Evolutionary conservation across 768 basidiomycete species (phyloP), one percentile per base, ranked within the genome.

Genomic region (Hygrocybe coccinea): DNA sequence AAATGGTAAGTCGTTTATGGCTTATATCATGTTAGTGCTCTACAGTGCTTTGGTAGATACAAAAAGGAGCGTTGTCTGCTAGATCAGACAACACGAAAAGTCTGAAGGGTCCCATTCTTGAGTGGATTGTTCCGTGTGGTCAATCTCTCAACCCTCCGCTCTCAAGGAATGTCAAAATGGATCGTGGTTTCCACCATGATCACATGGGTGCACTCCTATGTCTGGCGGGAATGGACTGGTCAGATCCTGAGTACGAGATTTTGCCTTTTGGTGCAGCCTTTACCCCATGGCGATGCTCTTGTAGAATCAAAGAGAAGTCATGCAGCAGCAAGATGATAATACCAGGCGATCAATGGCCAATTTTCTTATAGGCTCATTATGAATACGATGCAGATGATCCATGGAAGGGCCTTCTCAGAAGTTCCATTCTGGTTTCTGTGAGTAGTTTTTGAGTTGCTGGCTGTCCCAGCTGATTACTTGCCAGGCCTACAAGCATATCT

Each of bases 221-320:
- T 29, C 59, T 56, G 36, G 59, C 59, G 7, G 52, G 52, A 11
- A 9, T 60, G 33, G 19, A 57, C 22, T 60, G 55, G 59, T 29
- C 29, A 29, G 29, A 43, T 17, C 10, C 29, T 41, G 38, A 33
- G 24, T 41, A 11, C 9, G 21, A n/a, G 11, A 29, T 29, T 29
- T 53, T 38, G 22, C 29, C 29, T 29, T 29, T 29, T 29, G n/a
- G 29, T 29, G 29, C 8, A 29, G 29, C 29, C 29, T 29, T 29
- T 29, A 29, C 29, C 29, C 29, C 29, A 29, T 8, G 29, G 29
- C 8, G 29, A 29, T 8, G 8, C 12, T 17, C 25, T n/a, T 41
- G 14, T 29, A 43, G 51, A 11, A 29, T 54, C 36, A 38, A 52
- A n/a, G 11, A n/a, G 10, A 43, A 52, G 21, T n/a, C 39, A 14